These are phyloP conservation scores for Neckera pumila DNA, from an alignment of 225 moss, liverwort and hornwort genomes.

Conservation along the genomic window DNA sequence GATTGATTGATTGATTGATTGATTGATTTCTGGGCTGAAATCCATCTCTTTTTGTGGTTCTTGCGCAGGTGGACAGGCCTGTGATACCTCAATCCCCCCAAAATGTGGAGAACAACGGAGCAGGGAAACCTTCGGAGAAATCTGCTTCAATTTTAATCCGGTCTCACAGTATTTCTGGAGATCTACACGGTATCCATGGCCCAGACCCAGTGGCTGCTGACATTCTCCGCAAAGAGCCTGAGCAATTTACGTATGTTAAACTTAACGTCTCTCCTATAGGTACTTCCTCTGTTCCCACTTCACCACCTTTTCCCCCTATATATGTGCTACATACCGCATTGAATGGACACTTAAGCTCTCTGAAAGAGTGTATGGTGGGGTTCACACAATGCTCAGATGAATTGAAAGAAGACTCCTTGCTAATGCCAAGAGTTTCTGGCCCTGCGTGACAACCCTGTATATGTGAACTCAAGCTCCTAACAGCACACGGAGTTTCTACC, in stretches of 20 bases:
- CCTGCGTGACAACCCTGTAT: constrained; percentile 25
- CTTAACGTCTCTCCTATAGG: constrained; percentile 73
- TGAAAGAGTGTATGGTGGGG: constrained; percentile 29
- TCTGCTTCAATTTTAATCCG: constrained; percentile 42
- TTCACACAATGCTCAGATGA: constrained; percentile 25
- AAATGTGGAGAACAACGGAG: constrained; percentile 12
- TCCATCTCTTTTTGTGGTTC: not conserved
- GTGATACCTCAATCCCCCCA: constrained; percentile 32
- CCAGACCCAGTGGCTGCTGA: constrained; percentile 90
- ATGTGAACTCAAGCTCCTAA: constrained; percentile 22
- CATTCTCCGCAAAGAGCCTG: constrained; percentile 89
- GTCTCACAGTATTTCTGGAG: constrained; percentile 82
- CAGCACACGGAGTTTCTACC: constrained; percentile 12
- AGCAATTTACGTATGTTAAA: constrained; percentile 86
- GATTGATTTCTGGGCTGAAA: not conserved
- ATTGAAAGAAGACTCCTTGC: constrained; percentile 29
- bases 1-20: not conserved
- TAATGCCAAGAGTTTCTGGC: constrained; percentile 25
- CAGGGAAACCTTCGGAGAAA: constrained; percentile 20
- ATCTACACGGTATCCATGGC: constrained; percentile 72
- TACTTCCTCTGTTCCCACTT: constrained; percentile 7
- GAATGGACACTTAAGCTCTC: constrained; percentile 19
- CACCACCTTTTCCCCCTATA: not conserved
- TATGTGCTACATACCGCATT: not conserved
- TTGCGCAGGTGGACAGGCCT: constrained; percentile 31